Percentiles rank a stretch among this genome's conserved stretches.
Conservation (phyloP, 495 filamentous ascomycete species). For the Penicillium mononematosum region DNA sequence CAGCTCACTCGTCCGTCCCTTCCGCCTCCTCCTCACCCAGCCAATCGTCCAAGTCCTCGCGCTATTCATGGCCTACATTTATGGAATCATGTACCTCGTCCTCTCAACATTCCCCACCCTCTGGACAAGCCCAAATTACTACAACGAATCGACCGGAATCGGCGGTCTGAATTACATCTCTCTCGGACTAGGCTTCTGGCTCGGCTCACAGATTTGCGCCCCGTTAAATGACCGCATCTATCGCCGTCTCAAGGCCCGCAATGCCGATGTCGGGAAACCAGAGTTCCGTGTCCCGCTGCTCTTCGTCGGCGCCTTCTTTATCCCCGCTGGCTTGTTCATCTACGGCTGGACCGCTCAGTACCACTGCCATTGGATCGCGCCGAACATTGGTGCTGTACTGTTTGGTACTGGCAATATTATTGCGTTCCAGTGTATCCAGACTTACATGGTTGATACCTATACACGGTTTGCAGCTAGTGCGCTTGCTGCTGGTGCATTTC, state of each 20-base stretch:
- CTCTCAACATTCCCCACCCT: slow-evolving; percentile 66
- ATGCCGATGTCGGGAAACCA: slow-evolving; percentile 56
- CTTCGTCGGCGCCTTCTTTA: slow-evolving; percentile 53
- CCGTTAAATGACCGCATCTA: slow-evolving; percentile 68
- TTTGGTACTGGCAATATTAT: slow-evolving; percentile 61
- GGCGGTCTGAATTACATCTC: slow-evolving; percentile 70
- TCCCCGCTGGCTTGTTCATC: slow-evolving; percentile 64
- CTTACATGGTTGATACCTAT: slow-evolving; percentile 77
- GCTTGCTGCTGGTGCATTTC: slow-evolving; percentile 61
- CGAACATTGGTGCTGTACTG: slow-evolving; percentile 65
- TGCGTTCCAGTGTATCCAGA: slow-evolving; percentile 68
- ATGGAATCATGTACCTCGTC: slow-evolving; percentile 71
- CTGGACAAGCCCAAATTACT: slow-evolving; percentile 52
- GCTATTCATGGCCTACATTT: slow-evolving; percentile 65
- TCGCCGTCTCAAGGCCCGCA: slow-evolving; percentile 55
- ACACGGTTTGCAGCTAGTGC: slow-evolving; percentile 72
- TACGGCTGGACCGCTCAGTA: slow-evolving; percentile 71
- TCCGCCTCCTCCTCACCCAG: slow-evolving; percentile 59
- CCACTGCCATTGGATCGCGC: slow-evolving; percentile 66
- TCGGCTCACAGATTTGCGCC: slow-evolving; percentile 61
- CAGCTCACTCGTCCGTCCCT: slow-evolving; percentile 52
- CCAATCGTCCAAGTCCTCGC: slow-evolving; percentile 60
- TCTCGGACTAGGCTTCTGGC: slow-evolving; percentile 66
- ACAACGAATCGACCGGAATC: slow-evolving; percentile 59
- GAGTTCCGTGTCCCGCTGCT: slow-evolving; percentile 71